Base-by-base conservation (phyloP, 108 stramenopile species). In the Nannochloropsis oceanica region DNA sequence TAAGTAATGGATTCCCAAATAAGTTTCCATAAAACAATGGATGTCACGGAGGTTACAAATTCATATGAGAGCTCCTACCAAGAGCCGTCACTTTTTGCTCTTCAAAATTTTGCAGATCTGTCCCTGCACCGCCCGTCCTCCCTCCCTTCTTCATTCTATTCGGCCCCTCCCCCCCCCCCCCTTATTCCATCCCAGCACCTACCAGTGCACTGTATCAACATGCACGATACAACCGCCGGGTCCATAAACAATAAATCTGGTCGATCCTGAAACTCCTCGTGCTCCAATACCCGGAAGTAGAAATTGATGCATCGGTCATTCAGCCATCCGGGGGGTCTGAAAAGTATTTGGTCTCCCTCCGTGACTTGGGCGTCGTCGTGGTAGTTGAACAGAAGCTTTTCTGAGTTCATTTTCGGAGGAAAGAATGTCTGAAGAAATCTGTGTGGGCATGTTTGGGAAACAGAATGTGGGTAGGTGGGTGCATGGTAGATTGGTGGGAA, bases 151-250 rank as follows among this genome's bases (percentile, higher is more conserved):
- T 34, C 34, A 3, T 34, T 34, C 34, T n/a, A n/a, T n/a, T n/a
- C n/a, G n/a, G n/a, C n/a, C n/a, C 34, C 34, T 34, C 34, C 34
- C 34, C 34, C n/a, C n/a, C n/a, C n/a, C n/a, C n/a, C n/a, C n/a
- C n/a, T n/a, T n/a, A 34, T 34, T 10, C 22, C 59, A 73, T 10
- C 59, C 1, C 43, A 44, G 43, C 8, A 24, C 86, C 80, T 44
- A 87, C 86, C 86, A 25, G 85, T 84, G 42, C 87, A 87, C 84
- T 88, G 88, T 34, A 87, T 81, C 26, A 84, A 43, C 86, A 88
- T 87, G 88, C 87, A 88, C 83, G 88, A 88, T 43, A 88, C 88
- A 13, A 88, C 88, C 5, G 86, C 86, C 22, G 88, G 88, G 86
- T 86, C 88, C 87, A 88, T 85, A 43, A 88, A 88, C 42, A 88